phyloP scores from a whole-genome alignment of 129 eudicot genomes.

The Heracleum sosnowskyi region DNA sequence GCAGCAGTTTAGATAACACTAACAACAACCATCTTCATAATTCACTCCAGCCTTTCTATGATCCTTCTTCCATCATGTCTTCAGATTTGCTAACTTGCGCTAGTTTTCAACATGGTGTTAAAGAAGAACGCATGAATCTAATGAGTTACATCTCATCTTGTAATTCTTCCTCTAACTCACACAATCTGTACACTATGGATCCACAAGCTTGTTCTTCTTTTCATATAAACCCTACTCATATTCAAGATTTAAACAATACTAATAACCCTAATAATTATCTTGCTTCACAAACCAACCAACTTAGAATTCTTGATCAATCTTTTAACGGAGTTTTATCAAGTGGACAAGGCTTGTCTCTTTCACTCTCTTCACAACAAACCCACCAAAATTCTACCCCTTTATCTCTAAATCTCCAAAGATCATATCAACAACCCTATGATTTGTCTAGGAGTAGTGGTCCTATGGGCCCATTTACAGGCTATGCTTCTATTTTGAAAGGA shows the following conservation, averaged over 20 bases:
- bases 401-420: slow-evolving; percentile 27
- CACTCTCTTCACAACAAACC: slow-evolving; percentile 30
- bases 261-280: slow-evolving; percentile 18
- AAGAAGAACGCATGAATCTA: slow-evolving; percentile 20
- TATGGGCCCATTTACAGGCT: slow-evolving; percentile 64
- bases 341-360: slow-evolving; percentile 39
- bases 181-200: slow-evolving; percentile 23
- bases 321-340: slow-evolving; percentile 24
- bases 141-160: slow-evolving; percentile 18
- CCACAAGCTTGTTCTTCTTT: slow-evolving; percentile 15
- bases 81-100: slow-evolving; percentile 22
- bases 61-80: slow-evolving; percentile 31
- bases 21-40: slow-evolving; percentile 17
- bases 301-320: slow-evolving; percentile 21
- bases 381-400: slow-evolving; percentile 20
- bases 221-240: slow-evolving; percentile 27
- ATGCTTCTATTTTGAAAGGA: slow-evolving; percentile 51
- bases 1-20: background rate
- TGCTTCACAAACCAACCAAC: slow-evolving; percentile 20
- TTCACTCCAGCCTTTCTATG: slow-evolving; percentile 28
- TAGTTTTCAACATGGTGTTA: slow-evolving; percentile 7
- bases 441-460: slow-evolving; percentile 29
- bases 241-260: slow-evolving; percentile 20
- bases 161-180: slow-evolving; percentile 10
- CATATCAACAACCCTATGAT: slow-evolving; percentile 13